phyloP scores from a whole-genome alignment of 148 eudicot genomes.

The Nepenthes gracilis region DNA sequence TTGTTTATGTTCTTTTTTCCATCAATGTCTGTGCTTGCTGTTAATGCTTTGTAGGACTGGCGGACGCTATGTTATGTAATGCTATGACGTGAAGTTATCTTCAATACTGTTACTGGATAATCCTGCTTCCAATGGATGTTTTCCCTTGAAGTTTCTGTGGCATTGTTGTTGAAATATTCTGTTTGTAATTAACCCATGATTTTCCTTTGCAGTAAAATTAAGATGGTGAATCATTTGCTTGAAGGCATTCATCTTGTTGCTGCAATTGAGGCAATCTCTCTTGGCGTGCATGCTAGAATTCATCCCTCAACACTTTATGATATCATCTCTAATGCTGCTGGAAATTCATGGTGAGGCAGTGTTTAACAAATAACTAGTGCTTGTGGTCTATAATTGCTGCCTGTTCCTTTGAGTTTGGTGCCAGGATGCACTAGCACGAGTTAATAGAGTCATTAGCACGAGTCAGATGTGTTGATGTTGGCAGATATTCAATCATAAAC shows the following conservation, averaged over 20 bases:
- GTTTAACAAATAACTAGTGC: background rate
- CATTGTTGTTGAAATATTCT: background rate
- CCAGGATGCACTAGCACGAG: background rate
- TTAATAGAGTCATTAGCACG: too few species aligned
- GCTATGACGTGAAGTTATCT: background rate
- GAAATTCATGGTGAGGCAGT: conserved; percentile 74
- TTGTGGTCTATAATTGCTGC: background rate
- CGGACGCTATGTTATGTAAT: too few species aligned
- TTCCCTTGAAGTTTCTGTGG: background rate
- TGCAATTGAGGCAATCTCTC: conserved; percentile 91
- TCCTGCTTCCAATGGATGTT: background rate
- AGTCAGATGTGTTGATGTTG: too few species aligned
- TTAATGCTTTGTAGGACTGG: too few species aligned
- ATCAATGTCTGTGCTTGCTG: background rate
- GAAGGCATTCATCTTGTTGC: conserved; percentile 94
- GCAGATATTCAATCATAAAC: too few species aligned
- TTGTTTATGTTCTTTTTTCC: background rate
- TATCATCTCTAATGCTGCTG: conserved; percentile 97
- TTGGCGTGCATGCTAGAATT: conserved; percentile 82
- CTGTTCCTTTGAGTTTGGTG: background rate
- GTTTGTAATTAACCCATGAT: background rate
- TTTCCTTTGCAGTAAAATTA: conserved; percentile 54
- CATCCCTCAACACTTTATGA: conserved; percentile 89
- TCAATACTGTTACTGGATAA: too few species aligned
- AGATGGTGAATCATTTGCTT: conserved; percentile 79